Base-by-base conservation (phyloP, 768 basidiomycete genomes). In the Mycena galericulata region DNA sequence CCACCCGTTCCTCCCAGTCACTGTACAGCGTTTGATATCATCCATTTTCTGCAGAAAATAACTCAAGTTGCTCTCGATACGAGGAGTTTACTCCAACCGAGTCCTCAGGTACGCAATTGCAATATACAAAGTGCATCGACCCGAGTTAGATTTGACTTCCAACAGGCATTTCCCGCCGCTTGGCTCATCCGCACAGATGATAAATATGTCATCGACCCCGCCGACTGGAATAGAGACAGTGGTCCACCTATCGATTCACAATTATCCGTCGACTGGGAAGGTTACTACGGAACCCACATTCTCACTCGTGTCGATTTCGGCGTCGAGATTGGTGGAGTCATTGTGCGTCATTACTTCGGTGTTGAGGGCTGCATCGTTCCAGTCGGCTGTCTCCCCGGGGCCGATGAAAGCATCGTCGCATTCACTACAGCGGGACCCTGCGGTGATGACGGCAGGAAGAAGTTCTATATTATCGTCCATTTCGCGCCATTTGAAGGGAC, bases 141-240 rank as follows among this genome's bases (percentile, higher is more conserved):
- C n/a, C n/a, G n/a, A n/a, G n/a, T n/a, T n/a, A n/a, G n/a, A n/a
- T n/a, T n/a, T n/a, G n/a, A n/a, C n/a, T n/a, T n/a, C n/a, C n/a
- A n/a, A n/a, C n/a, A n/a, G n/a, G n/a, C n/a, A n/a, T 56, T 56
- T 40, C 54, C 54, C 3, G 38, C 20, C 22, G 24, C 54, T 18
- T 56, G 54, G 34, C 38, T 56, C 27, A n/a, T 22, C 15, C 54
- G 36, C 18, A 15, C 4, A 12, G 15, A 11, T 15, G 54, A 27
- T 22, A 56, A 41, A 56, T 56, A 56, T n/a, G 54, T 40, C 3
- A 56, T 56, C 54, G 54, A 56, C 3, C 24, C 14, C 32, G 22
- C 15, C 18, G 10, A 56, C 36, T 56, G 38, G 54, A 56, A 56
- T 22, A 56, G 5, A 2, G 54, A 40, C 36, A 3, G 22, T 10